A percentile compares a stretch with the other conserved stretches of the same genome.
Conservation (phyloP, 495 filamentous ascomycete species). For the Aspergillus carlsbadensis region DNA sequence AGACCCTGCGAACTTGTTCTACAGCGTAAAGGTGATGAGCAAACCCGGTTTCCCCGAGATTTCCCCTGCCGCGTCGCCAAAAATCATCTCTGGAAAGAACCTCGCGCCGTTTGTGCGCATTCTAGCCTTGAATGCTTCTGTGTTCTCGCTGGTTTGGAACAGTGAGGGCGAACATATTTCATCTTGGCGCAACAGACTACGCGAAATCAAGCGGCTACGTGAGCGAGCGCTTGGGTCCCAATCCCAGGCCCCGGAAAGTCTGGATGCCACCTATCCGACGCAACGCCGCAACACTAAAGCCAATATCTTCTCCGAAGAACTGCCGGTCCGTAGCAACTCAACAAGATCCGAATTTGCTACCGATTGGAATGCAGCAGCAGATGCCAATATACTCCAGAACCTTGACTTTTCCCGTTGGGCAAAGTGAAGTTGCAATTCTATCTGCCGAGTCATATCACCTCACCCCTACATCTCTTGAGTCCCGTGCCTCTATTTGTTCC, state of each 20-base stretch:
- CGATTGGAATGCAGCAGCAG: constrained; percentile 45
- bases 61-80: constrained; percentile 81
- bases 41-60: constrained; percentile 85
- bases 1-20: constrained; percentile 58
- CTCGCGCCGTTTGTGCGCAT: constrained; percentile 87
- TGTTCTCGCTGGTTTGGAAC: constrained; percentile 89
- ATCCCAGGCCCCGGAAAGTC: constrained; percentile 28
- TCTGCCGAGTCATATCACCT: too few relatives aligned
- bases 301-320: constrained; percentile 45
- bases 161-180: constrained; percentile 81
- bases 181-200: constrained; percentile 82
- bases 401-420: constrained; percentile 48
- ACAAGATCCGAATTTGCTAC: constrained; percentile 32
- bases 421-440: constrained; percentile 24
- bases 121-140: constrained; percentile 87
- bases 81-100: constrained; percentile 76
- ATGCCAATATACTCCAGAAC: constrained; percentile 39
- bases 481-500: too few relatives aligned
- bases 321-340: constrained; percentile 28
- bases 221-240: constrained; percentile 50
- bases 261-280: constrained; percentile 41
- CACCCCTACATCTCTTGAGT: too few relatives aligned
- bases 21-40: constrained; percentile 80
- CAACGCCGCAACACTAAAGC: constrained; percentile 47
- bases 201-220: constrained; percentile 78